Evolutionary conservation across 495 filamentous ascomycete species (phyloP).

Genomic region (Daldinia decipiens): DNA sequence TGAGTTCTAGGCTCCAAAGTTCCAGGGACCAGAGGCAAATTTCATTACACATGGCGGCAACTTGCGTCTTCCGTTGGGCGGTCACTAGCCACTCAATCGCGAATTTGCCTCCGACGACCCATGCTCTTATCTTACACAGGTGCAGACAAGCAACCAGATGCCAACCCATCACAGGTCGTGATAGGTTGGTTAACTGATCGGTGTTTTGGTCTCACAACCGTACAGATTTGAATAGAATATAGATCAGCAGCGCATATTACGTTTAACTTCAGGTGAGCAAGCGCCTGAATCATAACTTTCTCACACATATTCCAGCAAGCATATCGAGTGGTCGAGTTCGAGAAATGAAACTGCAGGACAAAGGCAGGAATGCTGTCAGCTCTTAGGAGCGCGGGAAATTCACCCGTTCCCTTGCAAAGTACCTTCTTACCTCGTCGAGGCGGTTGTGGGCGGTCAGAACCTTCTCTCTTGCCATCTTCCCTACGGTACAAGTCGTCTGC

Average conservation of each 20-base stretch:
- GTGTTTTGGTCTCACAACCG: conserved; percentile 30
- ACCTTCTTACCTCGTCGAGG: conserved; percentile 28
- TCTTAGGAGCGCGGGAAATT: conserved; percentile 41
- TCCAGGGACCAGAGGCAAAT: conserved; percentile 25
- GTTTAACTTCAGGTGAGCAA: conserved; percentile 42
- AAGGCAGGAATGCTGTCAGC: conserved; percentile 32
- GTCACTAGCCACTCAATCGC: conserved; percentile 29
- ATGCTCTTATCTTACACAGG: conserved; percentile 25
- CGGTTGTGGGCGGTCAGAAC: conserved; percentile 39
- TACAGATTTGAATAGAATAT: conserved; percentile 21
- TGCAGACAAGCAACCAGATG: conserved; percentile 24
- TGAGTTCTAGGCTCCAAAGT: conserved; percentile 25
- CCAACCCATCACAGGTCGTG: conserved; percentile 12
- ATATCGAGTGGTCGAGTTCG: conserved; percentile 33
- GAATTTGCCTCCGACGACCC: conserved; percentile 40
- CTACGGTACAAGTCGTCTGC: conserved; percentile 31
- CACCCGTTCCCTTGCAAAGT: conserved; percentile 14
- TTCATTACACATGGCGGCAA: conserved; percentile 42
- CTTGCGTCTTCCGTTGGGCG: conserved; percentile 32
- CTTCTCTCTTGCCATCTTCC: conserved; percentile 37
- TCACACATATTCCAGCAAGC: conserved; percentile 25
- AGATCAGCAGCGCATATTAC: conserved; percentile 37
- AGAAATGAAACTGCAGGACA: conserved; percentile 40
- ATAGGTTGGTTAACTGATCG: conserved; percentile 25
- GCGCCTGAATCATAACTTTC: conserved; percentile 37